A percentile compares a stretch with the other conserved stretches of the same genome.
phyloP scores from a whole-genome alignment of 2,329 filamentous ascomycete genomes.

The Stemphylium vesicarium region DNA sequence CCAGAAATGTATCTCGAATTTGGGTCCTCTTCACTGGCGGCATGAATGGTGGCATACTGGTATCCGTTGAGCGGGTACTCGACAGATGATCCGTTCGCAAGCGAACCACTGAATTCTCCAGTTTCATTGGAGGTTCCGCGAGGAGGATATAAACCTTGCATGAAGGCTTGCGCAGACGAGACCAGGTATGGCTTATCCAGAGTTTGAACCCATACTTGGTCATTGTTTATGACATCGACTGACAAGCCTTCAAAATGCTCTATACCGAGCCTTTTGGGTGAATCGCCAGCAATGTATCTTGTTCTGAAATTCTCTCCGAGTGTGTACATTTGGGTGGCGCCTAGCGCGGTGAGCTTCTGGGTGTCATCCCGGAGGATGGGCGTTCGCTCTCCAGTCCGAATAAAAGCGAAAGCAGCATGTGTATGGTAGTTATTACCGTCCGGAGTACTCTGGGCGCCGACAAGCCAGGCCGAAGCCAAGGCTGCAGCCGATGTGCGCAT shows the following conservation, averaged over 20 bases:
- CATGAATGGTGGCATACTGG: constrained; percentile 61
- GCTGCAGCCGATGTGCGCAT: constrained; percentile 28
- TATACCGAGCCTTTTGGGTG: constrained; percentile 29
- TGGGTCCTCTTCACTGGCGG: constrained; percentile 54
- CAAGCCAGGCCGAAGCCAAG: constrained; percentile 35
- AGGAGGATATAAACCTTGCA: constrained; percentile 67
- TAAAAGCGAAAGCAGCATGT: constrained; percentile 61
- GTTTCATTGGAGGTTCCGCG: constrained; percentile 36
- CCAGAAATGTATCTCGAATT: constrained; percentile 60
- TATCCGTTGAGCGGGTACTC: constrained; percentile 62
- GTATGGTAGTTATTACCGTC: constrained; percentile 38
- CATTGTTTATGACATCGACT: constrained; percentile 51
- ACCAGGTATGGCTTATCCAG: constrained; percentile 56
- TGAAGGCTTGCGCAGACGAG: constrained; percentile 65
- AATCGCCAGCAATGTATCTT: constrained; percentile 55
- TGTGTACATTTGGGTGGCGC: constrained; percentile 60
- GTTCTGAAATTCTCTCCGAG: constrained; percentile 60
- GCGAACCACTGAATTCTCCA: constrained; percentile 46
- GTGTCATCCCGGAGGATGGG: constrained; percentile 47
- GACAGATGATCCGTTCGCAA: constrained; percentile 57
- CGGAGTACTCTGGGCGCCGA: constrained; percentile 19
- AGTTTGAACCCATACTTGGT: constrained; percentile 57
- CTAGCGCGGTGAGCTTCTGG: constrained; percentile 58
- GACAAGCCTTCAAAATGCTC: constrained; percentile 51
- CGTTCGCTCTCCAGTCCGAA: constrained; percentile 62